Evolutionary conservation across 148 eudicot genomes (phyloP).

Genomic region (Camellia sinensis): DNA sequence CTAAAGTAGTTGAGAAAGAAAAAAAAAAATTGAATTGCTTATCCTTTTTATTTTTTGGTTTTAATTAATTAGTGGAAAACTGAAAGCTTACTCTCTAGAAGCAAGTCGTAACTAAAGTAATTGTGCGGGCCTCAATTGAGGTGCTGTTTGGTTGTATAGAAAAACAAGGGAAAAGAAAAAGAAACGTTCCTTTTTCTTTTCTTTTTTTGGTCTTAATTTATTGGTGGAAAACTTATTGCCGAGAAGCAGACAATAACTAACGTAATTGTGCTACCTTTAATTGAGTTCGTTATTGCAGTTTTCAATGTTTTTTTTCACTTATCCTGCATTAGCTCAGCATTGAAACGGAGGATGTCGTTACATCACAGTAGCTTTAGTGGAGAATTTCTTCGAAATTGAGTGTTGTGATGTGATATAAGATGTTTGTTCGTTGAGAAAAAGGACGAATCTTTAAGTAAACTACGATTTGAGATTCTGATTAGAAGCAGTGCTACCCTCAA

Average conservation of each 20-base stretch:
- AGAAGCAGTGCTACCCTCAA: no score
- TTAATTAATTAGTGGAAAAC: no score
- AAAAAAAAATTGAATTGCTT: no score
- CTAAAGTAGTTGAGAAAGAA: no score
- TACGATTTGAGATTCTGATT: slow-evolving; percentile 17
- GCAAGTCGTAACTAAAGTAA: no score
- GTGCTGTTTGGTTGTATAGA: no score
- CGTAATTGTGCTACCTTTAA: not conserved
- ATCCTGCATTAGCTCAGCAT: slow-evolving; percentile 6
- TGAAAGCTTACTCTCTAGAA: no score
- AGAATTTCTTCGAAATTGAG: slow-evolving; percentile 21
- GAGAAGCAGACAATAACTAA: not conserved
- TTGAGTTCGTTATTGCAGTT: not conserved
- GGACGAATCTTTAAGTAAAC: slow-evolving; percentile 7
- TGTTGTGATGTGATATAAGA: slow-evolving; percentile 13
- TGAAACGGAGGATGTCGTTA: slow-evolving; percentile 14
- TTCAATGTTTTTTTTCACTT: not conserved
- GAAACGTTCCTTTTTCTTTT: not conserved
- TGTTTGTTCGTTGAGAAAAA: slow-evolving; percentile 17
- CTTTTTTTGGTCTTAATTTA: not conserved
- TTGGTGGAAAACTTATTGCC: not conserved
- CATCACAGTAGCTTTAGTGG: slow-evolving; percentile 19
- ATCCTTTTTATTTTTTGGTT: no score
- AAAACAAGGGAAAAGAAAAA: no score
- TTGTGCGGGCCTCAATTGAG: no score